Base-by-base conservation (phyloP, 2,329 filamentous ascomycete genomes). In the Diplodia seriata region DNA sequence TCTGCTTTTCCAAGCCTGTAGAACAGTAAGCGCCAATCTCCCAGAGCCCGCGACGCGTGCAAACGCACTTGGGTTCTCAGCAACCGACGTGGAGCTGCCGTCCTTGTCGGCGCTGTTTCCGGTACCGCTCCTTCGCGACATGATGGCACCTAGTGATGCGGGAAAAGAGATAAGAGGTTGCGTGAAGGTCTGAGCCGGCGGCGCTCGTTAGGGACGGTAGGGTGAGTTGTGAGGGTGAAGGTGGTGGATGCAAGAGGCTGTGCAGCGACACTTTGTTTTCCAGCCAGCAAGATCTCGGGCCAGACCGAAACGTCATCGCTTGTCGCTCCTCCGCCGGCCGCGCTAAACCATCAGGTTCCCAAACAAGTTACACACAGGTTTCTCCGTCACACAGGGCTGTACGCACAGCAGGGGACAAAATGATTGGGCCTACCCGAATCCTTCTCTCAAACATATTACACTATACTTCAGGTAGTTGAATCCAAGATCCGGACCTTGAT, bases 1-100 rank as follows among this genome's bases (percentile, higher is more conserved):
- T 91, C 80, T 94, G 91, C 83, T 93, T 94, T 79, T 93, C 89
- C 72, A 87, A 82, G 61, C 84, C 89, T 91, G 75, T 31, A 31
- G 18, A 50, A 15, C 20, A 54, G 68, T 73, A 33, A 74, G 70
- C 12, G 29, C 61, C 54, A 12, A 26, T 31, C 29, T n/a, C 15
- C 29, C 31, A 56, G 20, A 20, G 33, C 23, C 23, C 23, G 26
- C 70, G 20, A 40, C 56, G 66, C 49, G 23, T 47, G 29, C 1
- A 61, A 43, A 67, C 50, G 61, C 64, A 73, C 67, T 63, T 38
- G 76, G 66, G 53, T 63, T 68, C 51, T 56, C 81, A 68, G 77
- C 85, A 84, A 78, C 71, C 79, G 77, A 71, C 82, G 80, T 71
- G 78, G 78, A 53, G 76, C 77, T 72, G 75, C 71, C 73, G 66